Evolutionary conservation across 306 rosid species (phyloP).

Genomic region (Corylus heterophylla): DNA sequence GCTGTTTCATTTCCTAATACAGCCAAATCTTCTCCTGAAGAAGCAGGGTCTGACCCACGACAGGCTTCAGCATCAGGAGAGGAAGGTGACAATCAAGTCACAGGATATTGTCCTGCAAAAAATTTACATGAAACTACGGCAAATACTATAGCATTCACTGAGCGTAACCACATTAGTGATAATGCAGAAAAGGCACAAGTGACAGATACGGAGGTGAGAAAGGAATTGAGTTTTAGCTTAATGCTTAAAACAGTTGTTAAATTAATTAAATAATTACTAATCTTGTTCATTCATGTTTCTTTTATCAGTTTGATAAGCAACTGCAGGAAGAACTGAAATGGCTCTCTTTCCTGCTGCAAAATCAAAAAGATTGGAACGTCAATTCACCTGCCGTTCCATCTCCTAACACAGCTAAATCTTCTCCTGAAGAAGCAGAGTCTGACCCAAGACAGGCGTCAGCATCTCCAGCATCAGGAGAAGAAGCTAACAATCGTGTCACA

Average conservation of each 20-base stretch:
- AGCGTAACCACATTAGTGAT: constrained; percentile 34
- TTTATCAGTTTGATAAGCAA: constrained; percentile 38
- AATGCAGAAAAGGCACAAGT: not conserved
- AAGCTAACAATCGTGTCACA: not conserved
- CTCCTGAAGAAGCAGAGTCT: constrained; percentile 57
- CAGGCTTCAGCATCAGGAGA: constrained; percentile 33
- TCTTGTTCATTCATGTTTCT: constrained; percentile 16
- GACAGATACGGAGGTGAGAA: constrained; percentile 43
- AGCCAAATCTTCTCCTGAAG: constrained; percentile 55
- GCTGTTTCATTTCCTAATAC: constrained; percentile 43
- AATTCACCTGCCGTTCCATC: constrained; percentile 30
- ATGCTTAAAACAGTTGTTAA: constrained; percentile 13
- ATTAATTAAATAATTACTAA: not conserved
- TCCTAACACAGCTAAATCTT: constrained; percentile 39
- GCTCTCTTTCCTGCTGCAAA: not conserved
- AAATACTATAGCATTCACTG: constrained; percentile 17
- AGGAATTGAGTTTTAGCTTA: constrained; percentile 5
- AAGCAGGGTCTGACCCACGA: constrained; percentile 40
- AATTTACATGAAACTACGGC: constrained; percentile 37
- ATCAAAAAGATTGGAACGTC: constrained; percentile 15
- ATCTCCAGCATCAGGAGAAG: constrained; percentile 41
- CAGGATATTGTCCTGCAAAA: constrained; percentile 23
- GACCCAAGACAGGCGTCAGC: constrained; percentile 36
- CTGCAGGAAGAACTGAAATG: not conserved
- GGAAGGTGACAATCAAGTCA: not conserved